Conservation (phyloP, 108 stramenopile species). For the Bacterosira constricta region DNA sequence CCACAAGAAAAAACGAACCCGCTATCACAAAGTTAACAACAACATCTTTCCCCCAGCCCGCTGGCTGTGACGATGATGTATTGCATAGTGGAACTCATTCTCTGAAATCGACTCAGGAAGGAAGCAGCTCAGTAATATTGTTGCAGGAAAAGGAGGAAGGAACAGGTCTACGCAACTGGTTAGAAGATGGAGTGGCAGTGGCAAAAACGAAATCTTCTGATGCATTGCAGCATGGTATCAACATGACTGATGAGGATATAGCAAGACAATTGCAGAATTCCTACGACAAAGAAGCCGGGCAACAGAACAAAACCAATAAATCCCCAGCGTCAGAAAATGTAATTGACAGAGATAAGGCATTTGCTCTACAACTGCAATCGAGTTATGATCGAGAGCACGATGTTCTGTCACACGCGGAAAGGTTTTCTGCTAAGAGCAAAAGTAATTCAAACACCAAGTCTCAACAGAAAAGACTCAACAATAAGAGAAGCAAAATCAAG, state of each 20-base stretch:
- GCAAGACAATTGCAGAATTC: constrained; percentile 22
- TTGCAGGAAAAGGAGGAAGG: not conserved
- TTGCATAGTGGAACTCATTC: not conserved
- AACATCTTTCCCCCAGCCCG: not conserved
- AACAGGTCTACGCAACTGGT: not conserved
- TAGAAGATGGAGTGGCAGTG: not conserved
- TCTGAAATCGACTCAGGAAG: not conserved
- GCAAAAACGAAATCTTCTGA: not conserved
- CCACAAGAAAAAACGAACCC: not conserved
- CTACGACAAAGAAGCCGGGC: constrained; percentile 5
- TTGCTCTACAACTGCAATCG: constrained; percentile 72
- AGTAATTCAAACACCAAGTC: not conserved
- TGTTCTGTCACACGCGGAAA: constrained; percentile 50
- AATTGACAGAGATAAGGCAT: constrained; percentile 55
- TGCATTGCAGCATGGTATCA: not conserved
- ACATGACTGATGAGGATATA: constrained; percentile 27
- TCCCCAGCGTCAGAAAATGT: constrained; percentile 6
- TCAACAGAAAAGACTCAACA: too few species aligned
- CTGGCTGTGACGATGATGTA: not conserved
- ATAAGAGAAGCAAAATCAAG: constrained; percentile 39
- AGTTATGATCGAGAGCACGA: constrained; percentile 63
- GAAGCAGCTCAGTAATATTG: not conserved
- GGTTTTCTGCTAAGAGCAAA: constrained; percentile 21
- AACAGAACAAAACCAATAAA: not conserved
- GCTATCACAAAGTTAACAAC: not conserved